Percentiles rank a stretch among this genome's conserved stretches.
Evolutionary conservation across 2,329 filamentous ascomycete species (phyloP).

Genomic region (Paraconiothyrium sp.): DNA sequence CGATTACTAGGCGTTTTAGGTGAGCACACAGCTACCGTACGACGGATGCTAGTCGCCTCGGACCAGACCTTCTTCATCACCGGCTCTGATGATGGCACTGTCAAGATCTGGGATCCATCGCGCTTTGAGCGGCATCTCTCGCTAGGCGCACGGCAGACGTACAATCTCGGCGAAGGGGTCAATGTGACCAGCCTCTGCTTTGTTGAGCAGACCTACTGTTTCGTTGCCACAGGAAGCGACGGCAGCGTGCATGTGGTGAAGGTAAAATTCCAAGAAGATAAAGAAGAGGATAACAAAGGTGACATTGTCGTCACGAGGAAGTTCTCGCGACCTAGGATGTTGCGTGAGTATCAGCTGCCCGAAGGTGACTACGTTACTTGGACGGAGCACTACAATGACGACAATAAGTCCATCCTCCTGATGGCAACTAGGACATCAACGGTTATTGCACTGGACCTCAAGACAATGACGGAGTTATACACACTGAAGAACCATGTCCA

Average conservation of each 20-base stretch:
- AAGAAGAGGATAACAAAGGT: conserved; percentile 64
- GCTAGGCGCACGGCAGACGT: conserved; percentile 85
- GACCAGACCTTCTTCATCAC: conserved; percentile 97
- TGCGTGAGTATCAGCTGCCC: conserved; percentile 79
- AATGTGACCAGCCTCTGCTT: conserved; percentile 87
- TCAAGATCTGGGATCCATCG: conserved; percentile 92
- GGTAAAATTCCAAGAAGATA: conserved; percentile 54
- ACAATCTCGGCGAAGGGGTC: conserved; percentile 75
- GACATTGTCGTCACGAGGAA: conserved; percentile 55
- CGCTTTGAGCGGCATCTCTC: conserved; percentile 91
- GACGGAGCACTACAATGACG: conserved; percentile 89
- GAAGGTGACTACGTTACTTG: conserved; percentile 81
- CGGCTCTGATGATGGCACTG: conserved; percentile 86
- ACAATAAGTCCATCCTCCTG: conserved; percentile 82
- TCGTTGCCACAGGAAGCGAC: conserved; percentile 88
- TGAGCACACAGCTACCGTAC: conserved; percentile 85
- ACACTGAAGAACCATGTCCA: conserved; percentile 86
- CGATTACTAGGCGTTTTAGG: conserved; percentile 86
- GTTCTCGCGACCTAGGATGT: conserved; percentile 78
- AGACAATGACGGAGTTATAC: conserved; percentile 85
- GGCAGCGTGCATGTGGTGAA: conserved; percentile 85
- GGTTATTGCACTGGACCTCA: conserved; percentile 83
- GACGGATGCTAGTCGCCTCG: conserved; percentile 81
- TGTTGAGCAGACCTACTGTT: conserved; percentile 92
- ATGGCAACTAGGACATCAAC: conserved; percentile 87